A percentile compares a stretch with the other conserved stretches of the same genome.
Conservation (phyloP, 352 stramenopile genomes). For the Pythium plurisporium region DNA sequence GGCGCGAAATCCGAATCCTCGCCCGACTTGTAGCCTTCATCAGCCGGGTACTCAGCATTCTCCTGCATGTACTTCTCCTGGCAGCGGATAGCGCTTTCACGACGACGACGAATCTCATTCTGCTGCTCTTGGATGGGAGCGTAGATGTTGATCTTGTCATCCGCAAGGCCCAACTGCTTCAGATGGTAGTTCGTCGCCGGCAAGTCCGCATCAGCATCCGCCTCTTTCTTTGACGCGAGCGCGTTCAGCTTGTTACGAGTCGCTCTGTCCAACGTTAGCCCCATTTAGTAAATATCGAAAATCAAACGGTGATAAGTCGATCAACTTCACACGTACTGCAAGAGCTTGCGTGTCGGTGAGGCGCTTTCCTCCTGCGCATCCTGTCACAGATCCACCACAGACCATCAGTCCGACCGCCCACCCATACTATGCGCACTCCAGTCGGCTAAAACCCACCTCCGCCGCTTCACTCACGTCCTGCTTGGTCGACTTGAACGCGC, state of each 20-base stretch:
- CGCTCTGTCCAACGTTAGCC: too few species aligned
- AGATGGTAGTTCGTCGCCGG: constrained; percentile 75
- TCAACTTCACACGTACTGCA: constrained; percentile 23
- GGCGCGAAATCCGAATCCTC: constrained; percentile 58
- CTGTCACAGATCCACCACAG: background rate
- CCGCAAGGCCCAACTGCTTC: constrained; percentile 62
- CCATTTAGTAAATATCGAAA: background rate
- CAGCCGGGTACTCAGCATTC: constrained; percentile 24
- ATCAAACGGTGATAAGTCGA: background rate
- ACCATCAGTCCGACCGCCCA: background rate
- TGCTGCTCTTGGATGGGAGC: constrained; percentile 60
- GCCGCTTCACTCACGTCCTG: background rate
- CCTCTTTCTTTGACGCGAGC: constrained; percentile 20
- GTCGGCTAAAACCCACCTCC: background rate
- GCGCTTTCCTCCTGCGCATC: background rate
- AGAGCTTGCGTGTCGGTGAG: constrained; percentile 28
- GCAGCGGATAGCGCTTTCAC: constrained; percentile 41
- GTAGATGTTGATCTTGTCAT: constrained; percentile 82
- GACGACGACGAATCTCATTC: constrained; percentile 52
- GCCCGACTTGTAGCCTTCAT: constrained; percentile 48
- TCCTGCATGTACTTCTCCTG: constrained; percentile 39
- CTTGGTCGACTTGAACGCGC: constrained; percentile 19
- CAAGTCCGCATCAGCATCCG: background rate
- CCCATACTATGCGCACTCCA: too few species aligned
- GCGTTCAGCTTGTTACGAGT: constrained; percentile 35